phyloP scores from a whole-genome alignment of 192 early-diverging fungal species.

The Rhizoclosmatium globosum region DNA sequence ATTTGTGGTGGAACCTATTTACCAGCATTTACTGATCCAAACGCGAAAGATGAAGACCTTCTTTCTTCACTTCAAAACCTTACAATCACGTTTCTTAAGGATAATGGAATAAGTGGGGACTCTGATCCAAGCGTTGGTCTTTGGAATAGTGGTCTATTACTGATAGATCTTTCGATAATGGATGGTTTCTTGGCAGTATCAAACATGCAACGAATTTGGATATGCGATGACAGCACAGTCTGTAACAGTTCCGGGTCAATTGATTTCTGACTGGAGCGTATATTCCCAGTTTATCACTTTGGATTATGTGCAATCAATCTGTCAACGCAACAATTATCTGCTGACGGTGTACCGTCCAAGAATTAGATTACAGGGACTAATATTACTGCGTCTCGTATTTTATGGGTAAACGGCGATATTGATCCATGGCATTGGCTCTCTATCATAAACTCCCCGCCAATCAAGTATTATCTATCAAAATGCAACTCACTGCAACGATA shows the following conservation, averaged over 20 bases:
- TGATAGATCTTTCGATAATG: neutral
- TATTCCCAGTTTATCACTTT: slow-evolving; percentile 21
- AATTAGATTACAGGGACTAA: slow-evolving; percentile 3
- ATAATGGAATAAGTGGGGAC: neutral
- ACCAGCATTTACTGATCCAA: slow-evolving; percentile 11
- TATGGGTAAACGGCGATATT: slow-evolving; percentile 28
- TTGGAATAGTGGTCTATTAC: neutral
- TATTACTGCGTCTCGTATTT: neutral
- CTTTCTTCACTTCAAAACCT: slow-evolving; percentile 1
- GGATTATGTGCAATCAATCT: neutral
- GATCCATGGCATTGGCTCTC: slow-evolving; percentile 36
- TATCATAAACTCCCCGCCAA: neutral
- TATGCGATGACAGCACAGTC: slow-evolving; percentile 16
- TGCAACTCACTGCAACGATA: slow-evolving; percentile 30
- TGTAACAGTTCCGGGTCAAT: neutral
- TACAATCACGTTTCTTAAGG: neutral
- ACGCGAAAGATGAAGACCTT: neutral
- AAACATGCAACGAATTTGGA: slow-evolving; percentile 28
- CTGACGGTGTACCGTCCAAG: neutral
- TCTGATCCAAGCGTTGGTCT: slow-evolving; percentile 3
- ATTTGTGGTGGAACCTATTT: slow-evolving; percentile 3
- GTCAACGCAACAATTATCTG: neutral
- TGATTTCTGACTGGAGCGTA: slow-evolving; percentile 27
- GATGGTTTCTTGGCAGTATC: slow-evolving; percentile 23
- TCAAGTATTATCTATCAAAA: slow-evolving; percentile 14